Base-by-base conservation (phyloP, 768 basidiomycete species). In the Melanogaster broomeanus region DNA sequence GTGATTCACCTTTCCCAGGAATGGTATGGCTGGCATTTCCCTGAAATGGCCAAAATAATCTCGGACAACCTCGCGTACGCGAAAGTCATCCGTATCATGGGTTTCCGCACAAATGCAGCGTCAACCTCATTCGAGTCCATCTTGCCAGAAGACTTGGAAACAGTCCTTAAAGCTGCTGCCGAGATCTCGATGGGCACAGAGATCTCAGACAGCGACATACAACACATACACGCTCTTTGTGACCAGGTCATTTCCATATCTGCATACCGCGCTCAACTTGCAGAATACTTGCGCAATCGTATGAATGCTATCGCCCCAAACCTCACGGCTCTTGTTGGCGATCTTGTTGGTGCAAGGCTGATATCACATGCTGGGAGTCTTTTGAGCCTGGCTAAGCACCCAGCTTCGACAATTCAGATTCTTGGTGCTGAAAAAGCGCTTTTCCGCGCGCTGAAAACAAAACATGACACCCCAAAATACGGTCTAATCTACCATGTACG, bases 21-120 rank as follows among this genome's bases (percentile, higher is more conserved):
- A 82, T 99, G 97, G 97, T 99, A 99, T 63, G 97, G 97, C 33
- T 99, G 97, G 97, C 97, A 99, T 76, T 99, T 99, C 81, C 97
- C 97, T 5, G 97, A 99, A 73, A 91, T 99, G 88, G 90, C 88
- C 52, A 98, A 98, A 77, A 98, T 99, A 68, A 90, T 99, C 59
- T 84, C 87, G 53, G 97, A 99, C 77, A 99, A 97, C 73, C 74
- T 95, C 52, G 95, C 96, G 18, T 98, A 98, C 69, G 95, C 97
- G 53, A 97, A 93, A 75, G 88, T 89, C 51, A 84, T 99, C 61
- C 88, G 87, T 49, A 72, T 80, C 30, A 96, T 99, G 95, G 97
- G 94, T 52, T 94, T 98, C 82, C 91, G 97, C 60, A 95, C 95
- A 60, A 97, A 96, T 71, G 93, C 93, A 31, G 76, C 82, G 22